Evolutionary conservation across 176 grass and related monocot genomes (phyloP).

Genomic region (Elymus sibiricus): DNA sequence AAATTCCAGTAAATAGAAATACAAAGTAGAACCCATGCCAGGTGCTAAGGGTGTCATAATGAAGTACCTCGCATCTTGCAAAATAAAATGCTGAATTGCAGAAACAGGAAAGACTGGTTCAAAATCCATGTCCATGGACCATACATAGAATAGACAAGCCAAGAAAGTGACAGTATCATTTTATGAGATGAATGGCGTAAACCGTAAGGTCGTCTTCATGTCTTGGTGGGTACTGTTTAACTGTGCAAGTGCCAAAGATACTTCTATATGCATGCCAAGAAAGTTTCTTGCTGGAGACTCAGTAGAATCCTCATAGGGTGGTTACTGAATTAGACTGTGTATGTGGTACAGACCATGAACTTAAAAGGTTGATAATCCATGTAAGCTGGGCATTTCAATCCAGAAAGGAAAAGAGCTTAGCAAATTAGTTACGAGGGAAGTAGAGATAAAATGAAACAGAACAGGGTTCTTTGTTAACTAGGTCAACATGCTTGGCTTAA

Average conservation of each 20-base stretch:
- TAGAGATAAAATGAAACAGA: not conserved
- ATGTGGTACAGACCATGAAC: not conserved
- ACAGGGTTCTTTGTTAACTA: not conserved
- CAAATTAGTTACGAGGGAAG: not conserved
- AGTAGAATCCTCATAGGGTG: not conserved
- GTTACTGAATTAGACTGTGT: not conserved
- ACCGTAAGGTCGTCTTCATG: not conserved
- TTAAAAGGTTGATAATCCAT: not conserved
- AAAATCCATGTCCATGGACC: not conserved
- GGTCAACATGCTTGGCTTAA: not conserved
- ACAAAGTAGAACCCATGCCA: not conserved
- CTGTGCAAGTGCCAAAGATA: not conserved
- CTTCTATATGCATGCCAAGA: not conserved
- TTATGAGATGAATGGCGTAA: not conserved
- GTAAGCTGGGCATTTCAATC: not conserved
- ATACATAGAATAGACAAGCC: not conserved
- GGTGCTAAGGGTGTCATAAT: not conserved
- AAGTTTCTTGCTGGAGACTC: not conserved
- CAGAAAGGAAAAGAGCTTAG: not conserved
- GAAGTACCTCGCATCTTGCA: not conserved
- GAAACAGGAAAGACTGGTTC: not conserved
- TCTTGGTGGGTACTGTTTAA: not conserved
- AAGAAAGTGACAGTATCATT: not conserved
- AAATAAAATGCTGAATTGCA: not conserved
- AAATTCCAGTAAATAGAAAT: not conserved